phyloP scores from a whole-genome alignment of 2,329 filamentous ascomycete species.

The Colletotrichum falcatum region DNA sequence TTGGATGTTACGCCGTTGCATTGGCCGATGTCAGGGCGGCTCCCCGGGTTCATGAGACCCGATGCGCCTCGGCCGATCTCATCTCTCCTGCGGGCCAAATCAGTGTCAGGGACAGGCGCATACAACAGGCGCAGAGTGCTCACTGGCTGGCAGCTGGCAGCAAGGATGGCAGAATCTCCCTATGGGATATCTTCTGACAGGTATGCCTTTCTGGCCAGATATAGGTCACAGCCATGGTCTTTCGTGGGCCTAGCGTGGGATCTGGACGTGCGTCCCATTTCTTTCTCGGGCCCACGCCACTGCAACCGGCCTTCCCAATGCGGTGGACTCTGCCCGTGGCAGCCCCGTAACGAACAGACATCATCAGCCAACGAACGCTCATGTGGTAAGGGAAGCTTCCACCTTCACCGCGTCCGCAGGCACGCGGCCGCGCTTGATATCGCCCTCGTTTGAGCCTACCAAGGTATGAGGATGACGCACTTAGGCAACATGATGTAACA shows the following conservation, averaged over 20 bases:
- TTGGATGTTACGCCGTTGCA: constrained; percentile 84
- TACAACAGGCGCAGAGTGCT: constrained; percentile 72
- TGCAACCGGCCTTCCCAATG: no score
- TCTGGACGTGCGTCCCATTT: constrained; percentile 5
- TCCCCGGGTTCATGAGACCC: constrained; percentile 20
- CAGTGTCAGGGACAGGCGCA: constrained; percentile 72
- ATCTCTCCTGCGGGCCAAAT: constrained; percentile 43
- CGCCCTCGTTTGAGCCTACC: neutral
- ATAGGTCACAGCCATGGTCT: neutral
- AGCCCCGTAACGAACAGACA: neutral
- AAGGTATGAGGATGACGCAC: neutral
- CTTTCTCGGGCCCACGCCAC: constrained; percentile 9
- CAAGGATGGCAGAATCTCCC: constrained; percentile 93
- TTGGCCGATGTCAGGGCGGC: constrained; percentile 66
- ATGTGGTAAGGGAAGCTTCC: neutral
- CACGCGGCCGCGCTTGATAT: neutral
- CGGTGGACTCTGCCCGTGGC: neutral
- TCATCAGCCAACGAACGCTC: neutral
- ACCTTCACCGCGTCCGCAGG: neutral
- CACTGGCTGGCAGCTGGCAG: constrained; percentile 93
- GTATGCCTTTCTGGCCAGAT: neutral
- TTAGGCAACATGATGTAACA: neutral
- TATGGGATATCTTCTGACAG: constrained; percentile 92
- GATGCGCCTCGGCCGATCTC: constrained; percentile 22
- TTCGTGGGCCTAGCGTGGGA: constrained; percentile 13